A percentile compares a stretch with the other conserved stretches of the same genome.
phyloP scores from a whole-genome alignment of 75 land plant species.

The Adiantum capillusveneris region DNA sequence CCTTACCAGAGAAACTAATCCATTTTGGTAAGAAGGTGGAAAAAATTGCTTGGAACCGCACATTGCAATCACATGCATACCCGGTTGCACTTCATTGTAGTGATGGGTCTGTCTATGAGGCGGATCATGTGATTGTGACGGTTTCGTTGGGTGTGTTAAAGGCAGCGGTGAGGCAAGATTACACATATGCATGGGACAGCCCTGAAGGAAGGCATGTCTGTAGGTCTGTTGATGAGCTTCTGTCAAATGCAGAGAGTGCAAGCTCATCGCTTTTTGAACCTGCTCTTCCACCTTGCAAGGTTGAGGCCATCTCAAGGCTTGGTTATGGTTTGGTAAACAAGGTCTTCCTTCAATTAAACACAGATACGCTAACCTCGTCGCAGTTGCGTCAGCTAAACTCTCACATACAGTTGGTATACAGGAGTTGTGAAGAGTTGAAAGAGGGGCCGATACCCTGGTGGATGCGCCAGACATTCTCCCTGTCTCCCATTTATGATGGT shows the following conservation, averaged over 20 bases:
- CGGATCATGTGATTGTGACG: conserved; percentile 81
- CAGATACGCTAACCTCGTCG: background rate
- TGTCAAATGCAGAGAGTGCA: too few species aligned
- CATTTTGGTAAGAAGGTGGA: conserved; percentile 49
- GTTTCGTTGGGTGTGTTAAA: conserved; percentile 79
- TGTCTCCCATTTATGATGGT: conserved; percentile 11
- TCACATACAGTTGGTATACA: conserved; percentile 1
- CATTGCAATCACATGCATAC: conserved; percentile 23
- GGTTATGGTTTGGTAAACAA: conserved; percentile 25
- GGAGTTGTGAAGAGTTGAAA: background rate
- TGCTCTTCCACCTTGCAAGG: conserved; percentile 13
- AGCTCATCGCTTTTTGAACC: conserved; percentile 12
- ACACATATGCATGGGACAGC: background rate
- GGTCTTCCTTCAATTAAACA: conserved; percentile 12
- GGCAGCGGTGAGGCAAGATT: conserved; percentile 8
- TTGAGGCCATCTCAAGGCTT: conserved; percentile 16
- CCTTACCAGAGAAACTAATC: conserved; percentile 46
- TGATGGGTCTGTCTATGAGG: conserved; percentile 39
- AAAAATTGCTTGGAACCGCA: conserved; percentile 42
- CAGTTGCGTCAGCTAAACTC: background rate
- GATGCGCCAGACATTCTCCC: conserved; percentile 13
- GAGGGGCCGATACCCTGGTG: conserved; percentile 10
- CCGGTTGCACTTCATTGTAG: conserved; percentile 27
- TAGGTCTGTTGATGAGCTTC: background rate
- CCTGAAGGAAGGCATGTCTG: background rate